Percentiles rank a stretch among this genome's conserved stretches.
Conservation (phyloP, 768 basidiomycete genomes). For the Kockovaella imperatae region DNA sequence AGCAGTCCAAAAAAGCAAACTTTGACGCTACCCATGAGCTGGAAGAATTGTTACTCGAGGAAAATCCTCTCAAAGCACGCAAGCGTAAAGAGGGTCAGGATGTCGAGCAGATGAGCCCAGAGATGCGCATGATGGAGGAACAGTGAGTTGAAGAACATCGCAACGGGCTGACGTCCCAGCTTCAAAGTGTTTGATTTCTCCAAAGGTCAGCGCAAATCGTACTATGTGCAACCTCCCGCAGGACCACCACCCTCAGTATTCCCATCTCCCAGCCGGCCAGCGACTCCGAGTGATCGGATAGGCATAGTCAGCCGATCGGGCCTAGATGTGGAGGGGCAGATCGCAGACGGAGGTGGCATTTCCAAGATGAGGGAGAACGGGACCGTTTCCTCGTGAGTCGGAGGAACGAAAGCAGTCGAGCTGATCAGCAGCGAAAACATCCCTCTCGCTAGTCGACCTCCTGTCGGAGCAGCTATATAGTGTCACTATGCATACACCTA, state of each 20-base stretch:
- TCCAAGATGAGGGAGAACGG: constrained; percentile 17
- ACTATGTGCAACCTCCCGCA: constrained; percentile 75
- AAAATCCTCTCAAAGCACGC: constrained; percentile 92
- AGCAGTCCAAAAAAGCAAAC: constrained; percentile 93
- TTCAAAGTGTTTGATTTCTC: constrained; percentile 89
- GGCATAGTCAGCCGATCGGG: constrained; percentile 35
- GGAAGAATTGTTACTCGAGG: constrained; percentile 89
- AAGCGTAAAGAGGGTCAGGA: constrained; percentile 86
- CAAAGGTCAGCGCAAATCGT: constrained; percentile 81
- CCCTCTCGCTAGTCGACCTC: background rate
- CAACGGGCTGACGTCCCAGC: constrained; percentile 47
- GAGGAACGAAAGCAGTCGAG: background rate
- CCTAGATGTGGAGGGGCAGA: constrained; percentile 43
- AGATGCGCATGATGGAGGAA: constrained; percentile 98
- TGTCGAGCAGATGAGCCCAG: constrained; percentile 70
- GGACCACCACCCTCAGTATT: constrained; percentile 12
- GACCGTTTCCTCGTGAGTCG: background rate
- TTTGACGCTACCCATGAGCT: constrained; percentile 98
- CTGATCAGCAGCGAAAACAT: background rate
- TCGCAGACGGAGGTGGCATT: constrained; percentile 44
- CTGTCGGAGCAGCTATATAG: background rate
- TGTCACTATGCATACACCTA: too few relatives aligned
- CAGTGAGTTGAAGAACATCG: constrained; percentile 54
- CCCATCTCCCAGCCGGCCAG: constrained; percentile 18
- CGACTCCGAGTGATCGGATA: constrained; percentile 37